A percentile compares a stretch with the other conserved stretches of the same genome.
These are phyloP conservation scores for Neolentinus lepideus DNA, from an alignment of 1,284 basidiomycete species.

Conservation along the genomic window DNA sequence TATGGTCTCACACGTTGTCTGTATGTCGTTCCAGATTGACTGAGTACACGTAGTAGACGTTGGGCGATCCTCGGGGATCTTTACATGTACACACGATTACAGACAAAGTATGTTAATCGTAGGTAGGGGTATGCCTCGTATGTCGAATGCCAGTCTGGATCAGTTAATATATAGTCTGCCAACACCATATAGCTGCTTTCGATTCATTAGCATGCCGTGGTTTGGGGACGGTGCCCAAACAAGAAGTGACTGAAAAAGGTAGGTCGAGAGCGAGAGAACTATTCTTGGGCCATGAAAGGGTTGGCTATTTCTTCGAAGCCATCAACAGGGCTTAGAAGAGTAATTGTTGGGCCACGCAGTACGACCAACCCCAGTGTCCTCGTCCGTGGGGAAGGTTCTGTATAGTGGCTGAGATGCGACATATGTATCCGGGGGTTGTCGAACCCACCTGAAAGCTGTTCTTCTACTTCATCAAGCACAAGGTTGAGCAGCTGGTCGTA, in stretches of 20 bases:
- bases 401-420: constrained; percentile 7
- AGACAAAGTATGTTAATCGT: background rate
- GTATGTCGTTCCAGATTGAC: too few species aligned
- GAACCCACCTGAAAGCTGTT: constrained; percentile 58
- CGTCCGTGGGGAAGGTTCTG: constrained; percentile 59
- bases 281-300: constrained; percentile 61
- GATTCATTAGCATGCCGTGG: too few species aligned
- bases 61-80: too few species aligned
- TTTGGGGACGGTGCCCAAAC: too few species aligned
- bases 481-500: constrained; percentile 97
- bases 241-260: background rate
- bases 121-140: background rate
- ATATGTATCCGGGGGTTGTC: constrained; percentile 8
- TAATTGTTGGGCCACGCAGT: constrained; percentile 87
- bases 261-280: background rate
- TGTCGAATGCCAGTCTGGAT: background rate
- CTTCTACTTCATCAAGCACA: constrained; percentile 86
- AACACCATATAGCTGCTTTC: too few species aligned
- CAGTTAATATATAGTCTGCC: too few species aligned
- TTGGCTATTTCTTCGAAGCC: constrained; percentile 88
- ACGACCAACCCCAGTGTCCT: constrained; percentile 81
- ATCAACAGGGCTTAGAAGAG: constrained; percentile 87
- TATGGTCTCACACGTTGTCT: too few species aligned
- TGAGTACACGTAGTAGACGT: too few species aligned
- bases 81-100: background rate